phyloP scores from a whole-genome alignment of 305 asterid species.

The Fraxinus sp. region DNA sequence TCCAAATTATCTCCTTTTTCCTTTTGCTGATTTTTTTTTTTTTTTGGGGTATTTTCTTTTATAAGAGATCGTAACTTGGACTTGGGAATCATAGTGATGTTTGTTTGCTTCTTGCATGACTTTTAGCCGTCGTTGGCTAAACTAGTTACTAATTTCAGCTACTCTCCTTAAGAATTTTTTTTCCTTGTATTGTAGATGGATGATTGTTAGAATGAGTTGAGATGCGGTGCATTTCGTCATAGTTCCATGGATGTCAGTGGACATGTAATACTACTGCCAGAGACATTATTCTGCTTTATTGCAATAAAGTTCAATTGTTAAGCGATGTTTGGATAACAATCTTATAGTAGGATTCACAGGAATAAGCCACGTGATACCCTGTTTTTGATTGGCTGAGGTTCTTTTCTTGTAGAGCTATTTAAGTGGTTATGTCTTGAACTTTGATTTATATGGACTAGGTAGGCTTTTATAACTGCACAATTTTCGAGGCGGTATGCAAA shows the following conservation, averaged over 20 bases:
- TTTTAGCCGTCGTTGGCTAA: constrained; percentile 15
- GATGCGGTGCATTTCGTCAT: constrained; percentile 49
- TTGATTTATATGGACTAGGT: neutral
- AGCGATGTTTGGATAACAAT: constrained; percentile 5
- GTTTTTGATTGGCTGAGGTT: neutral
- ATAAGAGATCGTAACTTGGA: constrained; percentile 14
- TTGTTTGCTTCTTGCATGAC: constrained; percentile 15
- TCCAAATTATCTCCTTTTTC: constrained; percentile 23
- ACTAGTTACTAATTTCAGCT: constrained; percentile 5
- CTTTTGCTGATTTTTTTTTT: constrained; percentile 7
- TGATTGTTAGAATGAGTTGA: constrained; percentile 56
- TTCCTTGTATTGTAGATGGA: constrained; percentile 55
- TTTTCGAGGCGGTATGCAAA: neutral
- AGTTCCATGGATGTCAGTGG: constrained; percentile 46
- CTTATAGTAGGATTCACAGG: constrained; percentile 8
- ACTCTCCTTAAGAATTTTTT: constrained; percentile 24
- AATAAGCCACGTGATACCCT: neutral
- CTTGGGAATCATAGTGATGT: constrained; percentile 11
- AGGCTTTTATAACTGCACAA: neutral
- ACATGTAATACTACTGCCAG: constrained; percentile 23
- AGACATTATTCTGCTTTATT: constrained; percentile 18
- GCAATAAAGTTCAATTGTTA: constrained; percentile 5
- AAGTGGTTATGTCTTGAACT: neutral
- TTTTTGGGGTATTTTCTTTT: constrained; percentile 7
- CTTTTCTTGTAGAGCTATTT: neutral